Conservation (phyloP, 1,284 basidiomycete species). For the Malassezia caprae region DNA sequence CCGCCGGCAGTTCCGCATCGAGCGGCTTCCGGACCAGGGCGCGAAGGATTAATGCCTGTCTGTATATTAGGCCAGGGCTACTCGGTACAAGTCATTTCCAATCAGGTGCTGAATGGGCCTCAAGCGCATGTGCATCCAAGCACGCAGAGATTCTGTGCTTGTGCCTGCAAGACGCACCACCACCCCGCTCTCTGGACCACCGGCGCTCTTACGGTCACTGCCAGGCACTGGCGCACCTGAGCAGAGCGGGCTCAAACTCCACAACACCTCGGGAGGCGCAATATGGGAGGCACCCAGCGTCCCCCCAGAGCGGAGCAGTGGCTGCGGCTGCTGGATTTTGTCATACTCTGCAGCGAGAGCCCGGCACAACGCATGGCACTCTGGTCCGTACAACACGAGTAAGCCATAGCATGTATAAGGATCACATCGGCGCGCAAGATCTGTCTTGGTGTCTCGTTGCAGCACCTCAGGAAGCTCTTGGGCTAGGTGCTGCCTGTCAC, state of each 20-base stretch:
- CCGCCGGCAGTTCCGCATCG: conserved; percentile 37
- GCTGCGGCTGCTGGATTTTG: conserved; percentile 53
- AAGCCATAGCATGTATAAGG: conserved; percentile 79
- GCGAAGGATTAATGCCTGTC: conserved; percentile 16
- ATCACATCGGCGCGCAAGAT: conserved; percentile 57
- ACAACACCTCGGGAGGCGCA: conserved; percentile 58
- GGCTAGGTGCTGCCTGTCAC: conserved; percentile 67
- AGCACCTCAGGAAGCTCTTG: conserved; percentile 42
- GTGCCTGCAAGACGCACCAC: conserved; percentile 64
- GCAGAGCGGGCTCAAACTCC: conserved; percentile 58
- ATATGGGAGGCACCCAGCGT: conserved; percentile 51
- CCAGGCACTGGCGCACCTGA: conserved; percentile 6
- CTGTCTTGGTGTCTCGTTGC: conserved; percentile 1
- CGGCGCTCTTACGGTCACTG: not conserved
- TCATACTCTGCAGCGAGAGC: conserved; percentile 55
- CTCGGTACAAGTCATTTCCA: conserved; percentile 30
- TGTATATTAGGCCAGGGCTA: conserved; percentile 19
- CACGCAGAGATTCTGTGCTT: conserved; percentile 62
- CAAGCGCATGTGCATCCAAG: conserved; percentile 59
- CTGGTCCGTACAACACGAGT: conserved; percentile 63
- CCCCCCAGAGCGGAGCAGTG: conserved; percentile 7
- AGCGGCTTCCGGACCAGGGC: conserved; percentile 44
- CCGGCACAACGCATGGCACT: conserved; percentile 52
- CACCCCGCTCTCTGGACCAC: conserved; percentile 32
- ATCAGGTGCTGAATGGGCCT: conserved; percentile 51